Base-by-base conservation (phyloP, 2,329 filamentous ascomycete genomes). In the Gaeumannomyces sp. region DNA sequence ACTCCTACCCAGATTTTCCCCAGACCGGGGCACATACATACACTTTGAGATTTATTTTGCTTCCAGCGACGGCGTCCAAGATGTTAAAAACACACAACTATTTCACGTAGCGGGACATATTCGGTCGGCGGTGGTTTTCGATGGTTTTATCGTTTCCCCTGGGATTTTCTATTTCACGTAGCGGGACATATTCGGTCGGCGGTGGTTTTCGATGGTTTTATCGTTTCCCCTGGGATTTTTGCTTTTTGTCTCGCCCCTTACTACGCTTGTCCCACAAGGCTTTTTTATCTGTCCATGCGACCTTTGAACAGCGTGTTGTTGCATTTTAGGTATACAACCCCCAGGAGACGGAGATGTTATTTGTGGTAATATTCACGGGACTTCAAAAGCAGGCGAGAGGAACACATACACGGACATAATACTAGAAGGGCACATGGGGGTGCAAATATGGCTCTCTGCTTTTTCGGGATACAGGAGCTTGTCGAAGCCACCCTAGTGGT, bases 31-130 rank as follows among this genome's bases (percentile, higher is more conserved):
- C 22, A 59, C n/a, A 29, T 29, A 28, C 29, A 6, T 31, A 25
- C n/a, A 58, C 27, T 13, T 11, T 28, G 33, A n/a, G 28, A 45
- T 33, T 29, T 38, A 25, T 35, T 38, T 59, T 19, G 50, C 27
- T 61, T 45, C n/a, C 5, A 59, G 57, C 57, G 57, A 59, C 57
- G 57, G 57, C 57, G 57, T 59, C 29, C 25, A 28, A 53, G 57
- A 59, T 59, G 22, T 19, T 13, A 59, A 59, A n/a, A 59, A 59
- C 57, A 29, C 27, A 29, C 19, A 28, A 28, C 57, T 8, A 28
- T 59, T 29, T 31, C 27, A 29, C 5, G 14, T 2, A 31, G 27
- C 14, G 27, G 57, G 57, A 31, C 19, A 59, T 14, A 19, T 59
- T 59, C 13, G 45, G 45, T 53, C 45, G 45, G 45, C 45, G 45